These are phyloP conservation scores for Nigrospora sphaerica DNA, from an alignment of 2,329 filamentous ascomycete species.

Conservation along the genomic window DNA sequence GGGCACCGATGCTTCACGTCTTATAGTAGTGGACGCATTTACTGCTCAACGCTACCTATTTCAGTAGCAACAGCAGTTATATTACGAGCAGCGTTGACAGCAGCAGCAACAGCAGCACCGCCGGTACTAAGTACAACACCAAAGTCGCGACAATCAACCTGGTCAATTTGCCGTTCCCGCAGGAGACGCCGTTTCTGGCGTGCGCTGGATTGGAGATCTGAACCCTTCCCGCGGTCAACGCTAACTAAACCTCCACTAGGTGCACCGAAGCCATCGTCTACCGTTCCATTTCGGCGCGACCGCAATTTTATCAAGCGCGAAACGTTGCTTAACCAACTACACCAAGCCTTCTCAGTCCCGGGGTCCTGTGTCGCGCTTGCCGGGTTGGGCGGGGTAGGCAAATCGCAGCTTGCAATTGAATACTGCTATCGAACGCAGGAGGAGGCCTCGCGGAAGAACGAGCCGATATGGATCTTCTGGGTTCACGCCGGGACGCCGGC, in stretches of 20 bases:
- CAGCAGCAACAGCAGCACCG: too few species aligned
- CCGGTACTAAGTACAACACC: too few species aligned
- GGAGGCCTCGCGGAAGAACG: not conserved
- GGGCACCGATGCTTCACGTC: too few species aligned
- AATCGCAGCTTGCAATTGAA: conserved; percentile 6
- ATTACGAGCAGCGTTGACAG: too few species aligned
- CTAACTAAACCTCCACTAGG: not conserved
- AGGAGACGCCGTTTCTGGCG: too few species aligned
- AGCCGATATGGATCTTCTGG: conserved; percentile 23
- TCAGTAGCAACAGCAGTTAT: too few species aligned
- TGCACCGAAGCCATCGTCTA: not conserved
- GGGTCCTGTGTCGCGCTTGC: not conserved
- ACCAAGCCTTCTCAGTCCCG: not conserved
- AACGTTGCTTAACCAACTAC: not conserved
- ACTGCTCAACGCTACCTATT: too few species aligned
- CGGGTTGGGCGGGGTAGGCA: conserved; percentile 1
- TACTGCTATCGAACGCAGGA: conserved; percentile 9
- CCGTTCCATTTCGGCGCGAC: conserved; percentile 3
- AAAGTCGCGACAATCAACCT: too few species aligned
- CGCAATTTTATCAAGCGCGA: not conserved
- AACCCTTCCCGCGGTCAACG: too few species aligned
- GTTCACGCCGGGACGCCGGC: conserved; percentile 20
- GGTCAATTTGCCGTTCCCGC: too few species aligned
- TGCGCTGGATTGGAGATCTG: too few species aligned
- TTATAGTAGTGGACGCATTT: too few species aligned